Evolutionary conservation across 768 basidiomycete genomes (phyloP), one percentile per base, ranked within the genome.

Genomic region (Tylopilus balloui): DNA sequence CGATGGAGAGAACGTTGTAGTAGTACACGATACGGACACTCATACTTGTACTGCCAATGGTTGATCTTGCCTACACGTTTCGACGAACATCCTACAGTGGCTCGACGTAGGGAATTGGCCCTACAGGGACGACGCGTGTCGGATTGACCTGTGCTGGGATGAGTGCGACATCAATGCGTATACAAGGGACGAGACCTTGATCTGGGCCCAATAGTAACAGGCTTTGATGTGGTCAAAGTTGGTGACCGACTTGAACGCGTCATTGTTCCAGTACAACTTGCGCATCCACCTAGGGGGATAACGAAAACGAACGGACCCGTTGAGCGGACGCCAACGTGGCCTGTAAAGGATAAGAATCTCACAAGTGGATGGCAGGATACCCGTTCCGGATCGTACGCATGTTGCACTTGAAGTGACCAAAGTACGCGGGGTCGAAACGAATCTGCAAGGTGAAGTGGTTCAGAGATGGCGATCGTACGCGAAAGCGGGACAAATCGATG

Each of bases 321-420:
- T 50, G 1, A 52, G 35, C 4, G 13, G 25, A 40, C 11, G 12
- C 31, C 14, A 28, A 15, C 4, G 31, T 23, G 4, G 1, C 34
- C 15, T 25, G 11, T 1, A 29, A 4, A n/a, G 21, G 11, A 28
- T 31, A 23, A n/a, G 14, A 7, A 48, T 31, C 55, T 54, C 25
- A 61, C 81, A 64, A 63, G 70, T 97, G 79, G 42, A 96, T 78
- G 41, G 82, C 78, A 17, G 94, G 93, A 68, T 93, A 98, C 6
- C 88, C 88, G 60, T 83, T 73, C 20, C 94, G 89, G 62, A 96
- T 88, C 36, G 79, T 83, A 25, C 85, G 82, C 55, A 91, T 65
- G 73, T 95, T 93, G 72, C 92, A 94, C 59, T 97, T 97, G 79
- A 98, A 98, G 65, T 92, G 90, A 0, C 85, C 81, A 40, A 86